Percentiles rank a stretch among this genome's conserved stretches.
Evolutionary conservation across 148 eudicot genomes (phyloP).

Genomic region (Polygonum aviculare): DNA sequence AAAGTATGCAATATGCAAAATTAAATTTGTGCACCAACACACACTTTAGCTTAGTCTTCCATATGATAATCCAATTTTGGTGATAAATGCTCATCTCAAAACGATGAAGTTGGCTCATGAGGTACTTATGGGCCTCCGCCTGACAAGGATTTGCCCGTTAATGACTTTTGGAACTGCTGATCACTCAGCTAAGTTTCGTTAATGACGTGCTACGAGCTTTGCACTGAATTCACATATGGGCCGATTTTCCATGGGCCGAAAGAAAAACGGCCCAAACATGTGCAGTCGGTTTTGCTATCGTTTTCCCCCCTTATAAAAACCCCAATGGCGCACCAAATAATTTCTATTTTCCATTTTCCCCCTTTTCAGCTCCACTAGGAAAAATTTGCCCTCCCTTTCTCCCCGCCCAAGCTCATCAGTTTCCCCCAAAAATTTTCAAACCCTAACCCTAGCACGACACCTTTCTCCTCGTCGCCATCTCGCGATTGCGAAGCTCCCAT

Average conservation of each 20-base stretch:
- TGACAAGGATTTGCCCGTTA: too few relatives aligned
- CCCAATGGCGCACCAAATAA: neutral
- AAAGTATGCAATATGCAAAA: too few relatives aligned
- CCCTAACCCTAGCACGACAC: slow-evolving; percentile 37
- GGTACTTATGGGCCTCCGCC: too few relatives aligned
- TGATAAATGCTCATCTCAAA: too few relatives aligned
- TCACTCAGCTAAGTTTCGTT: too few relatives aligned
- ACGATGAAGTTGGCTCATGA: too few relatives aligned
- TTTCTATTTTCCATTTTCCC: neutral
- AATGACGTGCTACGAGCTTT: too few relatives aligned
- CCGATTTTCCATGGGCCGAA: neutral
- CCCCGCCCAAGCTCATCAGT: neutral
- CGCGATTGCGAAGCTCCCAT: neutral
- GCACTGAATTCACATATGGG: neutral
- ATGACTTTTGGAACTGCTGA: too few relatives aligned
- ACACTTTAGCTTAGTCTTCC: too few relatives aligned
- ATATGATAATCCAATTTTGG: too few relatives aligned
- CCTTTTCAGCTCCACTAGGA: neutral
- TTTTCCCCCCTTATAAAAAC: neutral
- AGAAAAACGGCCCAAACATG: neutral
- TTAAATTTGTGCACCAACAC: too few relatives aligned
- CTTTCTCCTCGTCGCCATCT: slow-evolving; percentile 12
- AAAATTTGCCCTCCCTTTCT: neutral
- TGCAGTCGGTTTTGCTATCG: neutral
- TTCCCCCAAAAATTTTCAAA: slow-evolving; percentile 18